phyloP scores from a whole-genome alignment of 768 basidiomycete genomes.

The Collybia sordida region DNA sequence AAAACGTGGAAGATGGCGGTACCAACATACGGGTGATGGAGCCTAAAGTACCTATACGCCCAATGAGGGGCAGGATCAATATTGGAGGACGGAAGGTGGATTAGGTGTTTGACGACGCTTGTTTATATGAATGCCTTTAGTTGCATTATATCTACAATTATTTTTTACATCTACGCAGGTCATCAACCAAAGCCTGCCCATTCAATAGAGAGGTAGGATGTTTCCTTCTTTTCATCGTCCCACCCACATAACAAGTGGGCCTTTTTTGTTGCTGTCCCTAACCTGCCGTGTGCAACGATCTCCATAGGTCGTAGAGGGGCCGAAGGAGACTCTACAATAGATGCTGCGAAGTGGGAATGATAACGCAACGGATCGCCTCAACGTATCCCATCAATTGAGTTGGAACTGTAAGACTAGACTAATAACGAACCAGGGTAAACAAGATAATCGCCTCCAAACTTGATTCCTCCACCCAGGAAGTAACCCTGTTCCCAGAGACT shows the following conservation, averaged over 20 bases:
- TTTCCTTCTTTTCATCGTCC: constrained; percentile 68
- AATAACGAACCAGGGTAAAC: constrained; percentile 83
- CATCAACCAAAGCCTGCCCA: constrained; percentile 87
- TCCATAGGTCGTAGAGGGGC: constrained; percentile 81
- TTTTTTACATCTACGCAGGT: background rate
- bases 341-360: constrained; percentile 93
- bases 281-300: constrained; percentile 90
- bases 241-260: constrained; percentile 89
- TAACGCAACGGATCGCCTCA: constrained; percentile 92
- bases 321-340: constrained; percentile 67
- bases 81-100: constrained; percentile 49
- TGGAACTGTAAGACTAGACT: background rate
- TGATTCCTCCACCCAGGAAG: constrained; percentile 87
- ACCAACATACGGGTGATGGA: constrained; percentile 28
- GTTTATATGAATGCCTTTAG: background rate
- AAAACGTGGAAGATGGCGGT: constrained; percentile 62
- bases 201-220: constrained; percentile 79
- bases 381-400: background rate
- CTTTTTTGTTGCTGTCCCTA: constrained; percentile 98
- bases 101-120: constrained; percentile 20
- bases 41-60: constrained; percentile 12
- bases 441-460: constrained; percentile 95
- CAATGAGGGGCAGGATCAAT: constrained; percentile 29
- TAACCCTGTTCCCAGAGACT: constrained; percentile 82
- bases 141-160: constrained; percentile 12